Base-by-base conservation (phyloP, 1,139 yeast genomes). In the Lodderomyces elongisporus region DNA sequence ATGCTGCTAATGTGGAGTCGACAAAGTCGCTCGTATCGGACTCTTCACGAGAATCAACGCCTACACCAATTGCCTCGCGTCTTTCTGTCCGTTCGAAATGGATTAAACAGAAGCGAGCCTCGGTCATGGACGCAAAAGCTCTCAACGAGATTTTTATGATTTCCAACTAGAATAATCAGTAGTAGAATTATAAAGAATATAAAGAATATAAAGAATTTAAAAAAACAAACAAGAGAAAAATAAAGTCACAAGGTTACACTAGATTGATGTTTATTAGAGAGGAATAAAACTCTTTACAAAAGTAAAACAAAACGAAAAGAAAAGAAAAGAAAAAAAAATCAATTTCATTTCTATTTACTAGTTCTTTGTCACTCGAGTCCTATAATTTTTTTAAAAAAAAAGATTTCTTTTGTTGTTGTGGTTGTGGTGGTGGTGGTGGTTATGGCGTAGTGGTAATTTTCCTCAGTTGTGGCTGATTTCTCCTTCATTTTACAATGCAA, bases 61-160 rank as follows among this genome's bases (percentile, higher is more conserved):
- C 54, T 25, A 52, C 45, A 34, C 56, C 47, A 35, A 64, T 78
- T 6, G 62, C 79, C 4, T 77, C 87, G 2, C 71, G 94, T 51
- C 62, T 83, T 33, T 83, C 94, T 0, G 84, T 83, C 2, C 73
- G 97, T 51, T 80, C 95, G 13, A 79, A 77, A 53, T 88, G 87
- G 80, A 88, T 89, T 38, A 80, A 73, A 43, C 95, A 87, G 52
- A 89, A 89, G 54, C 72, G 91, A 48, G 94, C 95, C 5, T 88
- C 96, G 1, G 88, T 89, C 0, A 76, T 83, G 79, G 96, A 89
- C 54, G 72, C 83, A 10, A 80, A 85, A 53, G 88, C 95, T 16
- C 71, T 89, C 42, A 87, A 85, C 48, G 97, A 89, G 57, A 89
- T 89, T 39, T 84, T 89, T 54, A 89, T 89, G 97, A 77, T 85